Percentiles rank a stretch among this genome's conserved stretches.
phyloP scores from a whole-genome alignment of 768 basidiomycete species.

The Tephrocybe rancida region DNA sequence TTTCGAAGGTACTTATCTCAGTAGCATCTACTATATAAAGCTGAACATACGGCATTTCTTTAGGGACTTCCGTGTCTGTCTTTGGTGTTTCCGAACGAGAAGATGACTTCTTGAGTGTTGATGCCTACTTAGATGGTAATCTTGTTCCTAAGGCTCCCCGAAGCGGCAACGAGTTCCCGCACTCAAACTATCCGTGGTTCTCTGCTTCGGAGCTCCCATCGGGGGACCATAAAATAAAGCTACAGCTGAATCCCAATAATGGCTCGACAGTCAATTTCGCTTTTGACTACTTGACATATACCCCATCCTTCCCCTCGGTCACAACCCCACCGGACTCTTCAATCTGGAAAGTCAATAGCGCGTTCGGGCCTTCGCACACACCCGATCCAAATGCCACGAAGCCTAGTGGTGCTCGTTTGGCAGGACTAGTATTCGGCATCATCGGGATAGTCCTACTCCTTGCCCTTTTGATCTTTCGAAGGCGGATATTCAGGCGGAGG shows the following conservation, averaged over 20 bases:
- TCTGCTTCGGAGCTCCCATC: neutral
- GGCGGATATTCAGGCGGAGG: neutral
- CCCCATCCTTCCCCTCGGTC: neutral
- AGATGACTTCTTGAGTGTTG: neutral
- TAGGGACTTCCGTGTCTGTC: conserved; percentile 1
- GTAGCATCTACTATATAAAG: neutral
- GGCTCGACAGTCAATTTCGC: neutral
- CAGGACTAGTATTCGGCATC: conserved; percentile 3
- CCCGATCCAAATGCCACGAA: neutral
- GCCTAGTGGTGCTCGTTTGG: conserved; percentile 7
- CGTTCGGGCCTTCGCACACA: neutral
- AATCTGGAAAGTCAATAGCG: neutral
- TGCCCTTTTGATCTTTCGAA: conserved; percentile 4
- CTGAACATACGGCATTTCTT: neutral
- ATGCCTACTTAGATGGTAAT: conserved; percentile 3
- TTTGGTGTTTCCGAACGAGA: neutral
- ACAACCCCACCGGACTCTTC: neutral
- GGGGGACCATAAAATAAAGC: neutral
- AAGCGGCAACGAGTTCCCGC: neutral
- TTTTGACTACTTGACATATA: neutral
- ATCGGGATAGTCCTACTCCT: conserved; percentile 1
- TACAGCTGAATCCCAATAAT: neutral
- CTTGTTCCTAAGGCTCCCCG: neutral
- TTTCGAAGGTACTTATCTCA: neutral
- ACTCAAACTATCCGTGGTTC: neutral